A percentile compares a stretch with the other conserved stretches of the same genome.
Conservation (phyloP, 306 rosid species). For the Argentina anserina region DNA sequence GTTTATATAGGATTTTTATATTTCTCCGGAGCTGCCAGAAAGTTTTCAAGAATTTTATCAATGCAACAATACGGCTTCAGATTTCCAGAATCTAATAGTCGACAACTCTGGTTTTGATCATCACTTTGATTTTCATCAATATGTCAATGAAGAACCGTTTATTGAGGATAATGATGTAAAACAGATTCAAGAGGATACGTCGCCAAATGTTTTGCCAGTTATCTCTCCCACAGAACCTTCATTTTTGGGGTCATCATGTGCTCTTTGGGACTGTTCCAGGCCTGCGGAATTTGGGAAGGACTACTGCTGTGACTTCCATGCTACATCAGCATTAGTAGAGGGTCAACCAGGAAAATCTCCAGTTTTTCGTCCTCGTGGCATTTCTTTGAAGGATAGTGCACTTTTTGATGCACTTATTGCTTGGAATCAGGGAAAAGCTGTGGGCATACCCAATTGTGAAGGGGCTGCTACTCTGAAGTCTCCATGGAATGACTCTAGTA, state of each 20-base stretch:
- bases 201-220: constrained; percentile 72
- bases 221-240: constrained; percentile 84
- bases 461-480: constrained; percentile 96
- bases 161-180: neutral
- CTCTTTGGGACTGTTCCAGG: constrained; percentile 96
- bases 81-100: neutral
- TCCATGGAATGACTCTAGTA: constrained; percentile 99
- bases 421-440: constrained; percentile 84
- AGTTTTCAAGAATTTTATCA: constrained; percentile 17
- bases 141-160: constrained; percentile 25
- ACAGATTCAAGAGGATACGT: constrained; percentile 37
- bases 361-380: constrained; percentile 87
- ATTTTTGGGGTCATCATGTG: constrained; percentile 89
- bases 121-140: constrained; percentile 59
- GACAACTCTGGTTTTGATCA: constrained; percentile 38
- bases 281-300: constrained; percentile 79
- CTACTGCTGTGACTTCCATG: constrained; percentile 87
- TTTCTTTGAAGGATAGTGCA: constrained; percentile 79
- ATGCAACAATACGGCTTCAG: constrained; percentile 13
- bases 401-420: constrained; percentile 83
- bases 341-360: constrained; percentile 92
- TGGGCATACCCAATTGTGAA: constrained; percentile 93
- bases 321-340: constrained; percentile 76
- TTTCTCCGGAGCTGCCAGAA: constrained; percentile 9
- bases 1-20: constrained; percentile 17